Conservation (phyloP, 2,329 filamentous ascomycete species). For the Ophioceras dolichostomum region DNA sequence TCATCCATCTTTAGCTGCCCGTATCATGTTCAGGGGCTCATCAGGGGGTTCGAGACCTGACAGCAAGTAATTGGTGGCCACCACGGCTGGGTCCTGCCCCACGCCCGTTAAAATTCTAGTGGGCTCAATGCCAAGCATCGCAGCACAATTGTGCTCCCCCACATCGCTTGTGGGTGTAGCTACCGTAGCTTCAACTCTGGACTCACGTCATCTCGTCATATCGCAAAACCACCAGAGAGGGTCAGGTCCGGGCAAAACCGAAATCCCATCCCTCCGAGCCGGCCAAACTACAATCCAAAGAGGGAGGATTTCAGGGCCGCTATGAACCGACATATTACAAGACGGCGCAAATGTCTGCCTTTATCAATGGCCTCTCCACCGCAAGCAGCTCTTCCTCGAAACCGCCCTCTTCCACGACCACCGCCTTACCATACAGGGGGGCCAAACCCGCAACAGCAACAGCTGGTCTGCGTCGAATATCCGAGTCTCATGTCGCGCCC, state of each 20-base stretch:
- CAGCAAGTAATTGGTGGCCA: too few relatives aligned
- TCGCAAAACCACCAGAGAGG: conserved; percentile 9
- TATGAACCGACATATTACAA: conserved; percentile 26
- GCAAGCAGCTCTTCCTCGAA: conserved; percentile 5
- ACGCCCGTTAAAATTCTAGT: too few relatives aligned
- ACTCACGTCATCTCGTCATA: too few relatives aligned
- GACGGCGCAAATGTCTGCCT: conserved; percentile 33
- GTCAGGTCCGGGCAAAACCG: background rate
- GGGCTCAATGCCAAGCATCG: too few relatives aligned
- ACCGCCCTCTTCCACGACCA: conserved; percentile 1
- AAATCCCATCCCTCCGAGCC: background rate
- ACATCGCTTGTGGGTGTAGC: too few relatives aligned
- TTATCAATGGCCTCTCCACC: conserved; percentile 28
- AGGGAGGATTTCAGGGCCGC: conserved; percentile 16
- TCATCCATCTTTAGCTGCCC: too few relatives aligned
- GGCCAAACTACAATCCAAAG: conserved; percentile 3
- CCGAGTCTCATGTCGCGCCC: conserved; percentile 5
- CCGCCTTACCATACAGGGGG: too few relatives aligned
- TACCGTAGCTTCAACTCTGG: too few relatives aligned
- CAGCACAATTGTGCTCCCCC: too few relatives aligned
- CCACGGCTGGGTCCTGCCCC: too few relatives aligned
- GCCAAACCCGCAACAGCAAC: conserved; percentile 5
- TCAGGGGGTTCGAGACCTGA: too few relatives aligned
- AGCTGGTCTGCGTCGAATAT: conserved; percentile 6
- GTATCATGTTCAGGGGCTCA: too few relatives aligned